phyloP scores from a whole-genome alignment of 768 basidiomycete species.

The Daedaleopsis nitida region DNA sequence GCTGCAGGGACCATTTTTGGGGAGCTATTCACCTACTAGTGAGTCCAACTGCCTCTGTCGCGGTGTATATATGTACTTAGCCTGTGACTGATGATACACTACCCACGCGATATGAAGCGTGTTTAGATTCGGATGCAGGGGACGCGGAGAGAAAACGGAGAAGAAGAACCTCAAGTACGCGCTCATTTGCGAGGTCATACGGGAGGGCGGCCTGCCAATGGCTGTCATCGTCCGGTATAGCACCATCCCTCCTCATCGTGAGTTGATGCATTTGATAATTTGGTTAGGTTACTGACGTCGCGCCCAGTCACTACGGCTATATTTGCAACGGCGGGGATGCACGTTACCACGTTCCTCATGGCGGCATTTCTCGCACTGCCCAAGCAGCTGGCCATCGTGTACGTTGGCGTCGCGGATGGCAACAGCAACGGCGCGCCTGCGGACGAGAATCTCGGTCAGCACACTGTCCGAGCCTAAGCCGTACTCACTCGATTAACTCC shows the following conservation, averaged over 20 bases:
- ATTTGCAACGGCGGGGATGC: conserved; percentile 87
- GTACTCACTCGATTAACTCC: background rate
- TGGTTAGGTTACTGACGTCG: background rate
- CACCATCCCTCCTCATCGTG: conserved; percentile 84
- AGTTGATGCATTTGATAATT: conserved; percentile 27
- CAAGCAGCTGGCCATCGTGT: conserved; percentile 89
- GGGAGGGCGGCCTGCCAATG: conserved; percentile 85
- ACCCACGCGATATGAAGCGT: too few species aligned
- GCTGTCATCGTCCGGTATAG: conserved; percentile 74
- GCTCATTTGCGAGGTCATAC: conserved; percentile 56
- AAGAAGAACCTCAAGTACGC: conserved; percentile 46
- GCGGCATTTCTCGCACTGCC: conserved; percentile 82
- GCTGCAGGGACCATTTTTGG: conserved; percentile 77
- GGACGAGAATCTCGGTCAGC: background rate
- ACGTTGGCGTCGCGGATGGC: conserved; percentile 59
- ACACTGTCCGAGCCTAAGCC: too few species aligned
- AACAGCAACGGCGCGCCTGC: background rate
- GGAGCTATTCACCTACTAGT: conserved; percentile 87
- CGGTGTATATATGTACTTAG: background rate
- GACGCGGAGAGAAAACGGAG: conserved; percentile 68
- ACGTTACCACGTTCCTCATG: conserved; percentile 67
- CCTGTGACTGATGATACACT: background rate
- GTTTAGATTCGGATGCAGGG: conserved; percentile 76
- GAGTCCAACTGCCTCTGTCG: conserved; percentile 25
- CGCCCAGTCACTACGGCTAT: conserved; percentile 76